These are phyloP conservation scores for Claviceps lovelessii DNA, from an alignment of 2,329 filamentous ascomycete genomes.

Conservation along the genomic window DNA sequence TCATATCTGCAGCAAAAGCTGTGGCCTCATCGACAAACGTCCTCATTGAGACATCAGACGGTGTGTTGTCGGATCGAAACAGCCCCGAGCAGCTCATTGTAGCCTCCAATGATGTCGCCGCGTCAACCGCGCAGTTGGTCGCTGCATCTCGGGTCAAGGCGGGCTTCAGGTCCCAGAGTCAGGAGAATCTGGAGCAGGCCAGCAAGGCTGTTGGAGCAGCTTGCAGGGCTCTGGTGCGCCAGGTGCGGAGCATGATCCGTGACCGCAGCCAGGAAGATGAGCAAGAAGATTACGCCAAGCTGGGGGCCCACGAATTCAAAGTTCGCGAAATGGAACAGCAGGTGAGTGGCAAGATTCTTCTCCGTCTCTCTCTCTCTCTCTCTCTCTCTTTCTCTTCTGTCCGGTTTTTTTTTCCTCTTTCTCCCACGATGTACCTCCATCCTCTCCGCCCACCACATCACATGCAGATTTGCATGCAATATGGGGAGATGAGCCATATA, in stretches of 20 bases:
- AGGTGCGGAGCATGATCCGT: constrained; percentile 89
- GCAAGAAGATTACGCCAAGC: constrained; percentile 69
- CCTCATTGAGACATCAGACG: constrained; percentile 94
- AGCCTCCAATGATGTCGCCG: constrained; percentile 90
- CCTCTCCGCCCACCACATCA: too few relatives aligned
- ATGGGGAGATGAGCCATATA: too few relatives aligned
- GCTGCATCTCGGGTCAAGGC: constrained; percentile 94
- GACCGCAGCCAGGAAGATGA: constrained; percentile 74
- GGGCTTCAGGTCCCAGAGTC: constrained; percentile 93
- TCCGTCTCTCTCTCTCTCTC: background rate
- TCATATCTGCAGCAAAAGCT: constrained; percentile 94
- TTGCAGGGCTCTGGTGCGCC: constrained; percentile 73
- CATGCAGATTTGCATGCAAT: too few relatives aligned
- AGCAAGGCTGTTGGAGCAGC: constrained; percentile 86
- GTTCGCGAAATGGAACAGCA: constrained; percentile 98
- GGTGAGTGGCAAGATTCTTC: constrained; percentile 36
- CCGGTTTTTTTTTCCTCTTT: background rate
- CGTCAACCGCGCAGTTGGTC: constrained; percentile 90
- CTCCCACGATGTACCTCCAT: too few relatives aligned
- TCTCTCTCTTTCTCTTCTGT: background rate
- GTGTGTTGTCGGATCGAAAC: constrained; percentile 82
- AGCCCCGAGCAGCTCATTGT: constrained; percentile 95
- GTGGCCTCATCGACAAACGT: constrained; percentile 89
- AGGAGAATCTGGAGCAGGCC: constrained; percentile 79
- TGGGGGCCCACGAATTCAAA: constrained; percentile 95